Evolutionary conservation across 768 basidiomycete species (phyloP), one percentile per base, ranked within the genome.

Genomic region (Thelephora ganbajun): DNA sequence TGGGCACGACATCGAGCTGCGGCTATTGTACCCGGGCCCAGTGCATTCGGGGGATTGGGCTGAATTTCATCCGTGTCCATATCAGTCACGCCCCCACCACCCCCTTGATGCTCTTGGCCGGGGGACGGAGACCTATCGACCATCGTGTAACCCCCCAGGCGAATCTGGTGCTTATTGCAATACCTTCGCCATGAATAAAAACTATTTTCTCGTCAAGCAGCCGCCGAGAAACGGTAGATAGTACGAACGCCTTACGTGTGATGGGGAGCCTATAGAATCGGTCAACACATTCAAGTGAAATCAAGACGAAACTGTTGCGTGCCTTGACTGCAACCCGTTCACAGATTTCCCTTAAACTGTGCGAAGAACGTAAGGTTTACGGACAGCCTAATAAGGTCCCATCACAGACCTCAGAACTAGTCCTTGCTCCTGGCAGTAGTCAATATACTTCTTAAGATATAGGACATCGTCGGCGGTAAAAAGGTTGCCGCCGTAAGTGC

Each of bases 141-240:
- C 87, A 90, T 89, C 7, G 76, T 67, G 55, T 90, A 91, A 2
- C 86, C 85, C 20, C 85, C 84, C 0, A 91, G 70, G n/a, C 84
- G 79, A 44, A 91, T 91, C 61, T 90, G 85, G 60, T 91, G 87
- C 58, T 90, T 91, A 60, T 91, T 91, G 66, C 88, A 91, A 57
- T 90, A 91, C 39, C 88, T 77, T 35, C 88, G 75, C 88, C 88
- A 91, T 1, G 87, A 90, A 59, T 88, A 90, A 60, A 90, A 90
- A 11, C 86, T 89, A 47, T 13, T 9, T 41, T 9, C 9, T 9
- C 9, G 9, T 30, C 26, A 30, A 30, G 26, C 9, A 30, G 26
- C 26, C 26, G 9, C 9, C 26, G 26, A 9, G 26, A 9, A 30
- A 9, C 26, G 26, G 26, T 30, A 30, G 26, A 30, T 30, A 9